Evolutionary conservation across 2,329 filamentous ascomycete genomes (phyloP).

Genomic region (Diaporthe destruens): DNA sequence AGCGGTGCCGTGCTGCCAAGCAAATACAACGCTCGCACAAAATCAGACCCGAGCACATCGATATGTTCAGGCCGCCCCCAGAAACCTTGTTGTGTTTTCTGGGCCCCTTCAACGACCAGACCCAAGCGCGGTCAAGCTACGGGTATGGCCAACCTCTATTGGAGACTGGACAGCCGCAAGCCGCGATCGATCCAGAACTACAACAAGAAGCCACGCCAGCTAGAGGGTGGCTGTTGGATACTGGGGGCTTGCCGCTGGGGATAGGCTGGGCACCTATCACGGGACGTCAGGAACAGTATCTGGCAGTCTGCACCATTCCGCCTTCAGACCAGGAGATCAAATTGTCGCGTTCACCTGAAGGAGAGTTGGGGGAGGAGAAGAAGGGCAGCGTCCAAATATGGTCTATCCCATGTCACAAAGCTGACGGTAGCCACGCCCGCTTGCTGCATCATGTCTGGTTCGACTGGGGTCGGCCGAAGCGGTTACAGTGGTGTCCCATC

Average conservation of each 20-base stretch:
- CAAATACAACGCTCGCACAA: slow-evolving; percentile 42
- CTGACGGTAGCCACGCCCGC: slow-evolving; percentile 17
- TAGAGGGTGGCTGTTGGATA: slow-evolving; percentile 66
- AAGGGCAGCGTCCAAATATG: slow-evolving; percentile 41
- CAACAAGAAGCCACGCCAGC: slow-evolving; percentile 43
- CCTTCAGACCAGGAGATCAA: slow-evolving; percentile 60
- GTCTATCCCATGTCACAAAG: slow-evolving; percentile 39
- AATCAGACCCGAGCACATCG: slow-evolving; percentile 39
- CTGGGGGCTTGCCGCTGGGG: slow-evolving; percentile 64
- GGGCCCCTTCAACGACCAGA: slow-evolving; percentile 47
- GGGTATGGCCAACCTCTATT: slow-evolving; percentile 44
- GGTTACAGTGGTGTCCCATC: slow-evolving; percentile 67
- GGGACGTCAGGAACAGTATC: slow-evolving; percentile 57
- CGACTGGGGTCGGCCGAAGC: slow-evolving; percentile 62
- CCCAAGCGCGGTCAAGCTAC: slow-evolving; percentile 42
- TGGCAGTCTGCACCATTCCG: slow-evolving; percentile 65
- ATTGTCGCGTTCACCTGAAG: slow-evolving; percentile 30
- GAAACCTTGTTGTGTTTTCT: slow-evolving; percentile 46
- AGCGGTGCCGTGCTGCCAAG: slow-evolving; percentile 39
- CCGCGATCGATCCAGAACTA: slow-evolving; percentile 44
- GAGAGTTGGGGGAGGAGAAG: slow-evolving; percentile 33
- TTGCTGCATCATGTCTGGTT: slow-evolving; percentile 52
- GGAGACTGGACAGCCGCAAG: slow-evolving; percentile 49
- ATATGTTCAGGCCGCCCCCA: slow-evolving; percentile 38
- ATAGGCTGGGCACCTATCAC: slow-evolving; percentile 65